Percentiles rank a stretch among this genome's conserved stretches.
Evolutionary conservation across 2,329 filamentous ascomycete species (phyloP).

Genomic region (Colletotrichum graminicola): DNA sequence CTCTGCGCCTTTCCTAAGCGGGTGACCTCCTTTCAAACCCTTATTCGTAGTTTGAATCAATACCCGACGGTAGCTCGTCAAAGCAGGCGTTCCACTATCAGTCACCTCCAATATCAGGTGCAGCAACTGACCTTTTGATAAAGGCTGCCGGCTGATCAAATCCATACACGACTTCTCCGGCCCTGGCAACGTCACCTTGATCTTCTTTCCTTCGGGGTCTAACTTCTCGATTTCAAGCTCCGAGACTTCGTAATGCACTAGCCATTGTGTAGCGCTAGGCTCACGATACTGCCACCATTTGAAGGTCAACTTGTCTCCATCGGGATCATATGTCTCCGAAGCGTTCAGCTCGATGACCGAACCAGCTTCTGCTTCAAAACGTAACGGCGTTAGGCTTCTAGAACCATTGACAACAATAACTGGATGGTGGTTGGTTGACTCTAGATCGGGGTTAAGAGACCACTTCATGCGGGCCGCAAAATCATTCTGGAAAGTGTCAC

Average conservation of each 20-base stretch:
- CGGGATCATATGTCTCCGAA: conserved; percentile 59
- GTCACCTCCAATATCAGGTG: conserved; percentile 64
- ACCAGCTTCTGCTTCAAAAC: conserved; percentile 56
- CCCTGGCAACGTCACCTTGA: conserved; percentile 30
- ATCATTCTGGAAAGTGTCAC: conserved; percentile 55
- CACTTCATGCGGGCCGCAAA: conserved; percentile 58
- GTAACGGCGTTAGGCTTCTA: conserved; percentile 52
- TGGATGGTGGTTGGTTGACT: conserved; percentile 60
- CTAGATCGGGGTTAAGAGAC: conserved; percentile 47
- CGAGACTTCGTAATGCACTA: conserved; percentile 54
- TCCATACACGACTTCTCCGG: conserved; percentile 54
- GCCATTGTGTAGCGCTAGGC: conserved; percentile 55
- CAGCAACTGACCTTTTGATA: conserved; percentile 54
- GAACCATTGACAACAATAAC: conserved; percentile 58
- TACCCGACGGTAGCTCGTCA: conserved; percentile 63
- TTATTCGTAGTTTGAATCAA: conserved; percentile 52
- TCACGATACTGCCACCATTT: conserved; percentile 64
- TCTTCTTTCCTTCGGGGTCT: conserved; percentile 40
- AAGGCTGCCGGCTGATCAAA: conserved; percentile 22
- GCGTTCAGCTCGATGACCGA: conserved; percentile 58
- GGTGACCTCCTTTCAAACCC: conserved; percentile 38
- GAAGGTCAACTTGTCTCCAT: conserved; percentile 57
- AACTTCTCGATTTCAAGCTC: conserved; percentile 50
- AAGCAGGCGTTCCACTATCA: conserved; percentile 55
- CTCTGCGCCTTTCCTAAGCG: neutral